Evolutionary conservation across 768 basidiomycete species (phyloP).

Genomic region (Amanita pseudoporphyria): DNA sequence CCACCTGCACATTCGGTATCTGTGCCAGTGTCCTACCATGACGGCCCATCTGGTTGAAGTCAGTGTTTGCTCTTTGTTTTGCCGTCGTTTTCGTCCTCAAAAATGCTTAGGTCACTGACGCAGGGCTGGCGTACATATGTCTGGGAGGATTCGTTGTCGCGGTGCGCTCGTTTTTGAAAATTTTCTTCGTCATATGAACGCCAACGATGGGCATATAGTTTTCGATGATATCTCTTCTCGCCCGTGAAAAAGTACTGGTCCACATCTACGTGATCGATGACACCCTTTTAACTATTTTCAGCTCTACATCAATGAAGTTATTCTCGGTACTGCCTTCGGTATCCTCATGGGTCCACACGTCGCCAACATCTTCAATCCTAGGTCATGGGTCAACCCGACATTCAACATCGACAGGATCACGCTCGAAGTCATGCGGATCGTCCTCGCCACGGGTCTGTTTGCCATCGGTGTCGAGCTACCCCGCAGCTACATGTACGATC

Average conservation of each 20-base stretch:
- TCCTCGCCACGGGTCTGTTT: constrained; percentile 88
- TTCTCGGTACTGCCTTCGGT: constrained; percentile 73
- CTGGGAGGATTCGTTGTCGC: constrained; percentile 45
- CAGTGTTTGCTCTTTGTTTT: not conserved
- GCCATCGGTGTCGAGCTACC: constrained; percentile 95
- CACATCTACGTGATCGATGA: not conserved
- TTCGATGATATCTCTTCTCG: constrained; percentile 71
- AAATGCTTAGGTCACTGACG: constrained; percentile 34
- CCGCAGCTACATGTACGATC: constrained; percentile 69
- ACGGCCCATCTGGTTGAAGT: not conserved
- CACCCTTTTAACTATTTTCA: constrained; percentile 16
- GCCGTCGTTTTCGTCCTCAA: not conserved
- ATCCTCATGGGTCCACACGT: constrained; percentile 64
- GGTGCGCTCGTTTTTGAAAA: constrained; percentile 15
- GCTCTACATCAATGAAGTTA: constrained; percentile 90
- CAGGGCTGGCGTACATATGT: constrained; percentile 51
- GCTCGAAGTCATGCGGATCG: constrained; percentile 72
- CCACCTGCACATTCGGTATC: not conserved
- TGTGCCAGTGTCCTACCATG: not conserved
- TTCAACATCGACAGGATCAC: constrained; percentile 50
- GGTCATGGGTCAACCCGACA: constrained; percentile 47
- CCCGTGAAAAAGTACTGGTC: constrained; percentile 77
- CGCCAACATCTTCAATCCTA: constrained; percentile 65
- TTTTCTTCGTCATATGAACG: not conserved
- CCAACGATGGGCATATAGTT: constrained; percentile 38